These are phyloP conservation scores for Persicaria tinctoria DNA, from an alignment of 148 eudicot species.

Conservation along the genomic window DNA sequence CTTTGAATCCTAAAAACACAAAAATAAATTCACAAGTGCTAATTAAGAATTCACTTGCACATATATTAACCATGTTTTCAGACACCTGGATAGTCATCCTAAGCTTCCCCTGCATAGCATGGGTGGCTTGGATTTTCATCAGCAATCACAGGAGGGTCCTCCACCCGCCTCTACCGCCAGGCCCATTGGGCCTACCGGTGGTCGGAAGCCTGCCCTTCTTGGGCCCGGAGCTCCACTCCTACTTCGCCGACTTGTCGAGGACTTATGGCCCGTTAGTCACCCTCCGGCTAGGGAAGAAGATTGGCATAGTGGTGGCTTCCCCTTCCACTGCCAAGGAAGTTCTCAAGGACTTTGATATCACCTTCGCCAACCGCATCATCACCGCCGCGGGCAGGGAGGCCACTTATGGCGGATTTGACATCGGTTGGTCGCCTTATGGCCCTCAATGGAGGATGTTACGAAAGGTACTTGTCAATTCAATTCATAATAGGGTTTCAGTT, in stretches of 20 bases:
- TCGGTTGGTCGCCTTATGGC: conserved; percentile 55
- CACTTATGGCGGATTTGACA: conserved; percentile 48
- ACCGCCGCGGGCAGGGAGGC: conserved; percentile 44
- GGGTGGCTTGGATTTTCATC: background rate
- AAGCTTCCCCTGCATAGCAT: background rate
- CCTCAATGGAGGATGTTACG: conserved; percentile 57
- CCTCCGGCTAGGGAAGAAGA: conserved; percentile 52
- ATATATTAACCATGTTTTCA: background rate
- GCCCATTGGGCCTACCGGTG: conserved; percentile 7
- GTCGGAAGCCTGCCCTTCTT: conserved; percentile 11
- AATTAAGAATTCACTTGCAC: background rate
- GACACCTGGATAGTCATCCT: background rate
- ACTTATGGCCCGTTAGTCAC: conserved; percentile 48
- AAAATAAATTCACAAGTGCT: no score
- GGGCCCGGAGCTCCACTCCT: conserved; percentile 9
- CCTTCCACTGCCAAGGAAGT: conserved; percentile 47
- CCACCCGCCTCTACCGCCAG: conserved; percentile 7
- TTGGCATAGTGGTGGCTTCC: conserved; percentile 39
- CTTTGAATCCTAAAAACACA: no score
- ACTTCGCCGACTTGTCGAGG: conserved; percentile 14
- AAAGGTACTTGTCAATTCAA: conserved; percentile 16
- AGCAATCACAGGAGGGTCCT: background rate
- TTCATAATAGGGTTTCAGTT: no score
- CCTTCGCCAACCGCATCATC: conserved; percentile 62
- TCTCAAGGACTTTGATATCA: conserved; percentile 43